Evolutionary conservation across 345 rosid species (phyloP), one percentile per base, ranked within the genome.

Genomic region (Eucalyptus microcorys): DNA sequence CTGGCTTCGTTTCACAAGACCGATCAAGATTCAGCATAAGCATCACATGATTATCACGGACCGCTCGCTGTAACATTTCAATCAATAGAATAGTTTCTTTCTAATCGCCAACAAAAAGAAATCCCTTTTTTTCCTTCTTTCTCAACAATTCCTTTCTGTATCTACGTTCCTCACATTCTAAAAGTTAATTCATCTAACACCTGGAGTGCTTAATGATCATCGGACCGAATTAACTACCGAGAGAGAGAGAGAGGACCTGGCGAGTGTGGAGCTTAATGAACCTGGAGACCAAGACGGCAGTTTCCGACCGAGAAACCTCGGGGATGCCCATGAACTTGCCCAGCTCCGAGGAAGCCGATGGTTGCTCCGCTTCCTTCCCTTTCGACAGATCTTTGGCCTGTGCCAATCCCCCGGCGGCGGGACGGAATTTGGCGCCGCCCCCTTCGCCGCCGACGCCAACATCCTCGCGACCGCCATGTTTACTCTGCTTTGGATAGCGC

Each of bases 221-320:
- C 49, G 26, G 59, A 57, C 61, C 27, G 9, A 53, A 53, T 48
- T 24, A 48, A 50, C 66, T 10, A 49, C 7, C 24, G 30, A 22
- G 16, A n/a, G 57, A n/a, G 59, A 49, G 43, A 27, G 87, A 42
- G 26, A 26, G 49, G 40, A 94, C 95, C 94, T 92, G 89, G 26
- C 90, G 92, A 59, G 91, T 91, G 90, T 94, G 92, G 91, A 94
- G 92, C 90, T 93, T 94, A 89, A 94, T 90, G 92, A 93, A 94
- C 91, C 79, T 90, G 91, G 94, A 52, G 91, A 94, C 86, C 91
- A 93, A 89, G 40, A 88, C 89, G 71, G 93, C 49, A 48, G 92
- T 86, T 45, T 91, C 94, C n/a, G 93, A 90, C 43, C 92, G 92
- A 87, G 91, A 40, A 17, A 91, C 89, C 66, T 90, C 92, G 13